Percentiles rank a stretch among this genome's conserved stretches.
phyloP scores from a whole-genome alignment of 192 early-diverging fungal genomes.

The Dissophora ornata region DNA sequence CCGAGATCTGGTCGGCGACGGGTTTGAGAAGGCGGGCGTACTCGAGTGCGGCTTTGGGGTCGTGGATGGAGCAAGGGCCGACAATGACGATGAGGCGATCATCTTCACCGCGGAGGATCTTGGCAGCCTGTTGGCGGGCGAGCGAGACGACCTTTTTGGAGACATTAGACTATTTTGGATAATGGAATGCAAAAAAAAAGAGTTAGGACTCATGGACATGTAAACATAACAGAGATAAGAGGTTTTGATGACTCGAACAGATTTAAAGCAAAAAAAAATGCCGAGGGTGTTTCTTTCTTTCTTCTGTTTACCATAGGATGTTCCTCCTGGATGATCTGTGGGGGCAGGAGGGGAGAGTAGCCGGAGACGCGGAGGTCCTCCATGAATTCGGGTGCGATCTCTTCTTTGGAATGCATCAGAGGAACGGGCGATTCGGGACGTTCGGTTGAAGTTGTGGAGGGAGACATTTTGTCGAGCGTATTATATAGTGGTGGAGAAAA shows the following conservation, averaged over 20 bases:
- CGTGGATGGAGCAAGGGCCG: constrained; percentile 97
- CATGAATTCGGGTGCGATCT: constrained; percentile 60
- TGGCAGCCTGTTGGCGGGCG: constrained; percentile 71
- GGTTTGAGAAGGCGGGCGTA: constrained; percentile 70
- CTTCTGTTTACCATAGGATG: constrained; percentile 71
- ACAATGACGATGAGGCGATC: constrained; percentile 92
- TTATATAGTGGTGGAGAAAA: background rate
- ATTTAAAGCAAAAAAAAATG: too few relatives aligned
- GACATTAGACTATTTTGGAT: constrained; percentile 56
- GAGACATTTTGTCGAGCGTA: constrained; percentile 33
- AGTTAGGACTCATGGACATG: too few relatives aligned
- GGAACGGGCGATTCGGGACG: constrained; percentile 46
- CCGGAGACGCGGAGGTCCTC: constrained; percentile 91
- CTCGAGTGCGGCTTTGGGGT: constrained; percentile 84
- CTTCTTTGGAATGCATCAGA: constrained; percentile 51
- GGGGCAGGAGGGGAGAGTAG: constrained; percentile 92
- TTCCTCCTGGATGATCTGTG: constrained; percentile 91
- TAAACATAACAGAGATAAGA: too few relatives aligned
- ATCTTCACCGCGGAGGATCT: constrained; percentile 82
- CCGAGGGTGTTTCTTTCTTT: background rate
- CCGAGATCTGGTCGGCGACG: constrained; percentile 69
- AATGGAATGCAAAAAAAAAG: too few relatives aligned
- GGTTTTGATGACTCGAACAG: background rate
- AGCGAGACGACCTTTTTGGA: constrained; percentile 57
- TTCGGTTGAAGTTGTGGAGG: constrained; percentile 17